Evolutionary conservation across 106 monocot species (phyloP).

Genomic region (Allium cepa): DNA sequence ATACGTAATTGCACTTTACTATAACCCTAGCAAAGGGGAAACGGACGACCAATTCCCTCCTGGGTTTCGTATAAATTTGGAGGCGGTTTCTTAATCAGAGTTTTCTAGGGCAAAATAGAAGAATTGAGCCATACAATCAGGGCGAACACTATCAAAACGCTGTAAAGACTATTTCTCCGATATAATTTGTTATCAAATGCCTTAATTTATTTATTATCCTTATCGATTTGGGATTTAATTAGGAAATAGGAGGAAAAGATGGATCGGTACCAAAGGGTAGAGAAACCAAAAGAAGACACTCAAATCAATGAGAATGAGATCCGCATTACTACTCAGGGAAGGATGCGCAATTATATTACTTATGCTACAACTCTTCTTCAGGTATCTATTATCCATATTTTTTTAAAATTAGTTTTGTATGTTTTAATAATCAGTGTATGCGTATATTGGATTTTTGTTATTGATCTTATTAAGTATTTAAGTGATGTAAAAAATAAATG

Average conservation of each 20-base stretch:
- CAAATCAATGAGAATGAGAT: constrained; percentile 16
- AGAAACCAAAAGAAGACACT: constrained; percentile 17
- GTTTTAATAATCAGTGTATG: not conserved
- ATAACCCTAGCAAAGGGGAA: too few species aligned
- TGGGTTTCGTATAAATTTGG: not conserved
- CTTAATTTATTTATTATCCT: too few species aligned
- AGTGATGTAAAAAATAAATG: not conserved
- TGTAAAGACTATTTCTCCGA: too few species aligned
- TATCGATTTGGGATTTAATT: too few species aligned
- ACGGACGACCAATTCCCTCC: too few species aligned
- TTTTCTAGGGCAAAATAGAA: not conserved
- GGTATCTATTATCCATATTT: not conserved
- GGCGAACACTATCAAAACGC: too few species aligned
- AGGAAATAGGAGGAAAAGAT: not conserved
- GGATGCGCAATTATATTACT: constrained; percentile 21
- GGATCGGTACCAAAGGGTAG: constrained; percentile 19
- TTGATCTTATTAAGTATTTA: not conserved
- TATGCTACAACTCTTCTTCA: constrained; percentile 14
- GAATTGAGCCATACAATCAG: constrained; percentile 6
- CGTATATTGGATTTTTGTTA: not conserved
- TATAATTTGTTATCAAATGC: too few species aligned
- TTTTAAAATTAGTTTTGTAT: not conserved
- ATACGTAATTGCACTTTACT: too few species aligned
- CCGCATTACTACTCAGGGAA: constrained; percentile 15
- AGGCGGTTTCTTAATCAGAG: not conserved